phyloP scores from a whole-genome alignment of 345 rosid species.

The Salix arbutifolia region DNA sequence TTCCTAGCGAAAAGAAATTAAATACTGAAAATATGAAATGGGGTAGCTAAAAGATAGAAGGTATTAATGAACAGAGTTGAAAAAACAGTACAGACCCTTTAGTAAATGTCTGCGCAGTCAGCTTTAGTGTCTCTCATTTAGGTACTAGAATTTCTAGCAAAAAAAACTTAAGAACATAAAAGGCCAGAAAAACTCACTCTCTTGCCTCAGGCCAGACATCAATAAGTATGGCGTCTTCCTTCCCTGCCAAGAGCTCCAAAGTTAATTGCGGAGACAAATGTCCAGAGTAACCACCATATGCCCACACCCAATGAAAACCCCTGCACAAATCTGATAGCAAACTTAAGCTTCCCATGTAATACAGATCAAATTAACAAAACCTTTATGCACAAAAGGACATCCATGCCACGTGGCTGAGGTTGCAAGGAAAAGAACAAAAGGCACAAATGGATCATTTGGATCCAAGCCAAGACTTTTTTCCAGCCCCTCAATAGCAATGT shows the following conservation, averaged over 20 bases:
- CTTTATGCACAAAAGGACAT: constrained; percentile 33
- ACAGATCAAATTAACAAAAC: constrained; percentile 6
- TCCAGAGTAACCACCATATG: constrained; percentile 81
- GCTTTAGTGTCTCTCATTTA: constrained; percentile 5
- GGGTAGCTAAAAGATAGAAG: not conserved
- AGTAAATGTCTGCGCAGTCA: constrained; percentile 8
- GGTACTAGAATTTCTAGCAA: not conserved
- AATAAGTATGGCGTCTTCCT: constrained; percentile 65
- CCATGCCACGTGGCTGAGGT: constrained; percentile 76
- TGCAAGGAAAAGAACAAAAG: constrained; percentile 60
- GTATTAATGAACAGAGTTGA: constrained; percentile 1
- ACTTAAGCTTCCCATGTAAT: constrained; percentile 42
- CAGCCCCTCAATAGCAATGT: constrained; percentile 49
- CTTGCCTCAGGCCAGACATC: constrained; percentile 98
- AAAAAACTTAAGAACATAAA: constrained; percentile 12
- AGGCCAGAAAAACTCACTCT: constrained; percentile 34
- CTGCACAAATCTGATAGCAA: constrained; percentile 81
- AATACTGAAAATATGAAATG: not conserved
- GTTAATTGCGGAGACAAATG: constrained; percentile 75
- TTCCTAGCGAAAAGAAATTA: not conserved
- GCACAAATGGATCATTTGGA: constrained; percentile 82
- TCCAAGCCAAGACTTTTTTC: constrained; percentile 74
- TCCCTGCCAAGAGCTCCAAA: constrained; percentile 61
- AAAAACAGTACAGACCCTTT: not conserved
- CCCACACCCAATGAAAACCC: constrained; percentile 71